Percentiles rank a stretch among this genome's conserved stretches.
Conservation (phyloP, 2,329 filamentous ascomycete species). For the Aspergillus uvarum region DNA sequence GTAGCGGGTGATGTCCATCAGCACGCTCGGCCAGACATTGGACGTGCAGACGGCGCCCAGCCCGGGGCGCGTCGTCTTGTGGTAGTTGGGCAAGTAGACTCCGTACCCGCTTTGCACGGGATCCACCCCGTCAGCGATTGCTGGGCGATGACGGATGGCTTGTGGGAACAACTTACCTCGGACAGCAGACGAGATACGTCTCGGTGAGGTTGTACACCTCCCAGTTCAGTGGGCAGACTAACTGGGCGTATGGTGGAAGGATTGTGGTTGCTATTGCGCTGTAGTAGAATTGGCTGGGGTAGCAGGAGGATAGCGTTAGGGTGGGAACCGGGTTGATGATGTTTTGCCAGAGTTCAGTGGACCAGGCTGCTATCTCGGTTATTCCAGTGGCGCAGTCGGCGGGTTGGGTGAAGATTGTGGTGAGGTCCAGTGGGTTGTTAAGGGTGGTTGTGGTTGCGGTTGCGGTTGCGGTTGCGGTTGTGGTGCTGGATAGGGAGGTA, state of each 20-base stretch:
- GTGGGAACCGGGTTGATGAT: slow-evolving; percentile 8
- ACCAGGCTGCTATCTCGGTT: neutral
- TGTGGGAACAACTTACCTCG: neutral
- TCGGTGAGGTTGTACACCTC: slow-evolving; percentile 6
- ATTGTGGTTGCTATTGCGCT: neutral
- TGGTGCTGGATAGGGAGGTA: neutral
- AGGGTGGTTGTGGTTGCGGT: neutral
- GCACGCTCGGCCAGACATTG: neutral
- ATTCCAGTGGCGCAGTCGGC: slow-evolving; percentile 3
- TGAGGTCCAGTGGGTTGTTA: neutral
- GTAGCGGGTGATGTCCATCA: slow-evolving; percentile 5
- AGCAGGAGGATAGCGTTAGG: slow-evolving; percentile 8
- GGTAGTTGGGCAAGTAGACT: neutral
- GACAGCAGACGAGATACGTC: slow-evolving; percentile 2
- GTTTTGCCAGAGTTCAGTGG: slow-evolving; percentile 7
- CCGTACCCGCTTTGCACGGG: neutral
- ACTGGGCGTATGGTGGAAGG: slow-evolving; percentile 1
- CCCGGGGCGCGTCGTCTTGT: neutral
- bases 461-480: no score
- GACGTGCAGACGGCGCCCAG: slow-evolving; percentile 4
- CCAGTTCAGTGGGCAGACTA: neutral
- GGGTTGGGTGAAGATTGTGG: slow-evolving; percentile 1
- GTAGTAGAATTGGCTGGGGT: slow-evolving; percentile 10
- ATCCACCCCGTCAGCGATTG: neutral
- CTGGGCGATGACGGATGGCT: no score